Evolutionary conservation across 768 basidiomycete genomes (phyloP), one percentile per base, ranked within the genome.

Genomic region (Podaxis pistillaris): DNA sequence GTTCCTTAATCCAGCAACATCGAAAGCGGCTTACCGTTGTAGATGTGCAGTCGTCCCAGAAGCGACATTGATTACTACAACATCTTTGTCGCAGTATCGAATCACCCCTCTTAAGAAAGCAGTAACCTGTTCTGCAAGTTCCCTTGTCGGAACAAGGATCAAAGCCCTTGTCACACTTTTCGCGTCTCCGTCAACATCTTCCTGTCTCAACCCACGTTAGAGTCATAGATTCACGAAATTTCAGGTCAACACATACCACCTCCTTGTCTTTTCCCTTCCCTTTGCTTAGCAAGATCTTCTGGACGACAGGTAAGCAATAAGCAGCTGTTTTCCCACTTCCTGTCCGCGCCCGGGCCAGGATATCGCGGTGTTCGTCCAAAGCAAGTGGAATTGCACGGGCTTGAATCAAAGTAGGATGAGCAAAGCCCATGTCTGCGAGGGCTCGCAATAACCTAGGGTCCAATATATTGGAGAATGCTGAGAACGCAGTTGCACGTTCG

Each of bases 311-410:
- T 9, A 98, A 82, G 68, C 92, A 93, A 72, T 99, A 99, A 2
- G 97, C 94, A 3, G 91, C 93, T 0, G 97, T 99, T 79, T 99
- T 99, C 26, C 97, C 97, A 62, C 93, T 95, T 17, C 97, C 97
- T 2, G 97, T 99, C 36, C 93, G 85, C 2, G 97, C 96, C 50
- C 93, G 85, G 19, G 96, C 96, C 36, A 99, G 86, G 58, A 99
- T 91, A 73, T 99, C 97, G 37, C 82, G 80, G 66, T 89, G 87
- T 73, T 94, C 91, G 54, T 62, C 61, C 37, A 99, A 83, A 1
- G 96, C 94, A 17, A 96, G 82, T 1, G 96, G 96, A 53, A 99
- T 96, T 3, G 93, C 90, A 72, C 93, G 94, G 8, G 84, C 83
- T 73, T 99, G 97, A 17, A 99, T 90, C 33, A 93, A 83, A 0